These are phyloP conservation scores for Coemansia reversa DNA, from an alignment of 192 early-diverging fungal genomes.

Conservation along the genomic window DNA sequence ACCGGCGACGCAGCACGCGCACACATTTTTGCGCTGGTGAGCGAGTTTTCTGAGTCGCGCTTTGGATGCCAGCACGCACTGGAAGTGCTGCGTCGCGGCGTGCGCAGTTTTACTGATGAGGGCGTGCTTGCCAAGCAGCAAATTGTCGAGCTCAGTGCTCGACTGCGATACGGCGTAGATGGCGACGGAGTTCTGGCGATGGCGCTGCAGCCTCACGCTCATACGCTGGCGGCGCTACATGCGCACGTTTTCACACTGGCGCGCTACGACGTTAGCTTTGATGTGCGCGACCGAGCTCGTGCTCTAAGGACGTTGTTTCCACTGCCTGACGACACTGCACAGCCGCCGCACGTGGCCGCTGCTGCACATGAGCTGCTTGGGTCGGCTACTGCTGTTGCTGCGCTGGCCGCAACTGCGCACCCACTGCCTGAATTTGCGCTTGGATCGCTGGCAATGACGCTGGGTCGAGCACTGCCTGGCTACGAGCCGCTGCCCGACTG, in stretches of 20 bases:
- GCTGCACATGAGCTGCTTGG: slow-evolving; percentile 24
- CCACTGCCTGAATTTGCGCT: slow-evolving; percentile 50
- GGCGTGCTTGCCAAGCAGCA: slow-evolving; percentile 74
- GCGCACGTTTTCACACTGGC: slow-evolving; percentile 84
- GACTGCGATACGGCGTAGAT: slow-evolving; percentile 8
- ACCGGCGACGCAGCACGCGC: slow-evolving; percentile 65
- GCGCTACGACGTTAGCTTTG: slow-evolving; percentile 84
- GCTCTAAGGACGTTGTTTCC: slow-evolving; percentile 51
- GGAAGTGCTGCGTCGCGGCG: slow-evolving; percentile 77
- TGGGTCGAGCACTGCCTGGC: slow-evolving; percentile 60
- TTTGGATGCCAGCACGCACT: slow-evolving; percentile 65
- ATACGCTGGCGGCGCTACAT: slow-evolving; percentile 51
- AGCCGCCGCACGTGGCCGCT: slow-evolving; percentile 13
- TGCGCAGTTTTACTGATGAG: slow-evolving; percentile 59
- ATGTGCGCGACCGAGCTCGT: slow-evolving; percentile 87
- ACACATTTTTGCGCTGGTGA: slow-evolving; percentile 82
- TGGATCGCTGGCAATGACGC: slow-evolving; percentile 65
- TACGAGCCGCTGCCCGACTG: slow-evolving; percentile 83
- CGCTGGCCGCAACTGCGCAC: neutral
- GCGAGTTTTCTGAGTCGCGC: slow-evolving; percentile 66
- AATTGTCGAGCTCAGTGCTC: slow-evolving; percentile 73
- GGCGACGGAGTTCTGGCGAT: slow-evolving; percentile 6
- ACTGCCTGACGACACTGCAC: slow-evolving; percentile 33
- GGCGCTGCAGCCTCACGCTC: slow-evolving; percentile 8
- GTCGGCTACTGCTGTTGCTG: neutral